phyloP scores from a whole-genome alignment of 306 rosid genomes.

The Begonia fuchsioides region DNA sequence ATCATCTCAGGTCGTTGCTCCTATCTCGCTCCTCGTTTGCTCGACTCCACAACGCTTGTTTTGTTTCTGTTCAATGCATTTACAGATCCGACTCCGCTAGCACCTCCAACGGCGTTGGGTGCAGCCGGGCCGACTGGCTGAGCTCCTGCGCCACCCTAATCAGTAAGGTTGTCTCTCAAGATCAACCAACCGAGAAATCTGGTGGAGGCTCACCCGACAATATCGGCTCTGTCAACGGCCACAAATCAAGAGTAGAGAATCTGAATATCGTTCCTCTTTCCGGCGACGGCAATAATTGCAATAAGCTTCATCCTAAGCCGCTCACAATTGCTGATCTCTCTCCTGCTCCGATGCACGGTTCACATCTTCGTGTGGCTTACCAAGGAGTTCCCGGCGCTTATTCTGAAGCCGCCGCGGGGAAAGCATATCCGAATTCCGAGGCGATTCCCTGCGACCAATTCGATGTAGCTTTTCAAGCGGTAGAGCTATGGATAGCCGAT shows the following conservation, averaged over 20 bases:
- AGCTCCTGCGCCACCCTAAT: constrained; percentile 79
- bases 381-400: constrained; percentile 96
- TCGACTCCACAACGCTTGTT: constrained; percentile 19
- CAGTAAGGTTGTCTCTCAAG: constrained; percentile 52
- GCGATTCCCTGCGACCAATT: constrained; percentile 9
- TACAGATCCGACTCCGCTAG: constrained; percentile 29
- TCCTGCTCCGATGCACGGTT: constrained; percentile 85
- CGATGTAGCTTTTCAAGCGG: constrained; percentile 54
- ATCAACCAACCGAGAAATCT: constrained; percentile 15
- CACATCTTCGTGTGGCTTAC: constrained; percentile 65
- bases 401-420: constrained; percentile 35
- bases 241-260: constrained; percentile 21
- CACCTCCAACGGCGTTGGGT: constrained; percentile 27
- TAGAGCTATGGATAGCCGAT: constrained; percentile 19
- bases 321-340: constrained; percentile 63
- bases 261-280: too few relatives aligned
- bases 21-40: neutral
- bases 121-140: constrained; percentile 70
- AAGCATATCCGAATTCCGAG: constrained; percentile 8
- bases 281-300: too few relatives aligned
- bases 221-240: constrained; percentile 55
- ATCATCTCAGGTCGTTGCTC: constrained; percentile 9
- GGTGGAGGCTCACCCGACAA: constrained; percentile 16
- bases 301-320: constrained; percentile 20
- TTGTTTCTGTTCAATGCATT: constrained; percentile 25